Evolutionary conservation across 345 rosid genomes (phyloP), one percentile per base, ranked within the genome.

Genomic region (Syzygium oleosum): DNA sequence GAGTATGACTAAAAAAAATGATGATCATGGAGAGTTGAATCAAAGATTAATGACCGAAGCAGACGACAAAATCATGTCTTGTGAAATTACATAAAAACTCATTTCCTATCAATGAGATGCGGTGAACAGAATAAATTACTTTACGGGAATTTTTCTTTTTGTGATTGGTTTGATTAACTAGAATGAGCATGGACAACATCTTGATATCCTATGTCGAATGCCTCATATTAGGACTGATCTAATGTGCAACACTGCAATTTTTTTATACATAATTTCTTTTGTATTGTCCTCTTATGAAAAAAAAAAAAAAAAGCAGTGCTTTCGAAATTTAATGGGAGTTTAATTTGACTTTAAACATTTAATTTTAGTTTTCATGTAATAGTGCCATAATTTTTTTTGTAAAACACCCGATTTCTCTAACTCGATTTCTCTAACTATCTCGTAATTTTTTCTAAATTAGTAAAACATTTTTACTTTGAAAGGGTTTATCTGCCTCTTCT

Each of bases 71-170:
- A 38, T 17, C 4, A 73, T 19, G 49, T 73, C 49, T 5, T 1
- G 0, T 19, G 27, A 73, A 19, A 10, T 73, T 73, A 38, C 1
- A 10, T 38, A 38, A 7, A 0, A 11, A 73, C 14, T 73, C 49
- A 38, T 73, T 19, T 19, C 15, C 12, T 73, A 38, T 73, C 11
- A 2, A 19, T 73, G 27, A 73, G 49, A 73, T 73, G 1, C 0
- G 7, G 11, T 19, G 2, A 19, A 34, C 2, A 34, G 0, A 73
- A 73, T 34, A 27, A 73, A 19, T 73, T 46, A 38, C 7, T 73
- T 73, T 73, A 0, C 0, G 9, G 0, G 8, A 34, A 73, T 73
- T 38, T 73, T 38, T 73, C 8, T 19, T 68, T 68, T 73, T 0
- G 4, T 19, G 49, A 73, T 38, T 38, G 49, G 0, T 73, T 38